Conservation (phyloP, 2,329 filamentous ascomycete species). For the Pestalotiopsis fici region DNA sequence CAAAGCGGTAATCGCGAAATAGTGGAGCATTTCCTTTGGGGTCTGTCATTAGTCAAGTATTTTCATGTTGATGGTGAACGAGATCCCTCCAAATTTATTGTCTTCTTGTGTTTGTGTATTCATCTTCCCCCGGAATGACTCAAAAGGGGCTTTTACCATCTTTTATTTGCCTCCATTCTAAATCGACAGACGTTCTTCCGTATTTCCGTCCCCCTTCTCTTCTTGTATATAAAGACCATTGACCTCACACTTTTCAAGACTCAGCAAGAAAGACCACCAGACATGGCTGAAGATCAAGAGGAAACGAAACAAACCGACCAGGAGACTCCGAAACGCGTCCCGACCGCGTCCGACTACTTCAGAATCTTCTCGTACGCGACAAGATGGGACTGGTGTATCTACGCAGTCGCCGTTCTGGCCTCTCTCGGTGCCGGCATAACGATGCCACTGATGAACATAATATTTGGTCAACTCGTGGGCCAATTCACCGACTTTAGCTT, state of each 20-base stretch:
- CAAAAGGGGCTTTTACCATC: no score
- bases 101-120: neutral
- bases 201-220: no score
- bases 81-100: neutral
- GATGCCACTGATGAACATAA: slow-evolving; percentile 57
- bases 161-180: no score
- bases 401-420: slow-evolving; percentile 41
- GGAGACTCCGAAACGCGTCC: neutral
- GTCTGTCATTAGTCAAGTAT: slow-evolving; percentile 26
- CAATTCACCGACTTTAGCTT: slow-evolving; percentile 42
- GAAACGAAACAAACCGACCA: neutral
- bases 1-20: neutral
- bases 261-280: neutral
- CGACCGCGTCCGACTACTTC: slow-evolving; percentile 11
- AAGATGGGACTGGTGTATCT: slow-evolving; percentile 46
- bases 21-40: neutral
- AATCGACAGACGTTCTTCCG: no score
- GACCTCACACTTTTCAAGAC: no score
- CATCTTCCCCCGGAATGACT: no score
- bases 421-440: slow-evolving; percentile 28
- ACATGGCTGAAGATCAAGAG: neutral
- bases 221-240: no score
- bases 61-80: neutral
- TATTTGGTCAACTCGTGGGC: slow-evolving; percentile 51
- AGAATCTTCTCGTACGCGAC: slow-evolving; percentile 49